A percentile compares a stretch with the other conserved stretches of the same genome.
These are phyloP conservation scores for Pichia sp. DNA, from an alignment of 1,139 yeast species.

Conservation along the genomic window DNA sequence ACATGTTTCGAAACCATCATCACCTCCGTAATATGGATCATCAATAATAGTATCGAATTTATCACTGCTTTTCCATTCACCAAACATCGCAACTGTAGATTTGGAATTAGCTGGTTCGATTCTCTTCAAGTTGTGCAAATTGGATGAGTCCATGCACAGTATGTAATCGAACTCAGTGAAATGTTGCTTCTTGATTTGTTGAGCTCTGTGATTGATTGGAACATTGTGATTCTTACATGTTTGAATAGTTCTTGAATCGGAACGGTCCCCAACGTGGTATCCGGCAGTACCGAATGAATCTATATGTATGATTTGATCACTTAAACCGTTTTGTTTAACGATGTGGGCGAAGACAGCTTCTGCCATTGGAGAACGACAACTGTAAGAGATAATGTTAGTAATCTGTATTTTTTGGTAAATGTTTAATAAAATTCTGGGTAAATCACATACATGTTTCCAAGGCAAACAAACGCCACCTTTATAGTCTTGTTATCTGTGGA, in stretches of 20 bases:
- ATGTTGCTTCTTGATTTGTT: slow-evolving; percentile 59
- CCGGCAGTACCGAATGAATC: slow-evolving; percentile 92
- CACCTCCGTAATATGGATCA: slow-evolving; percentile 93
- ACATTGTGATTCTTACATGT: slow-evolving; percentile 74
- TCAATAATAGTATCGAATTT: slow-evolving; percentile 59
- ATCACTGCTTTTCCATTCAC: slow-evolving; percentile 64
- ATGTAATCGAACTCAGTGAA: slow-evolving; percentile 76
- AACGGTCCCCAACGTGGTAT: slow-evolving; percentile 78
- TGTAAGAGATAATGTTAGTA: slow-evolving; percentile 24
- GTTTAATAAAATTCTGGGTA: not conserved
- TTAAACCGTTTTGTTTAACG: slow-evolving; percentile 48
- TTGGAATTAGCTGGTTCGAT: slow-evolving; percentile 55
- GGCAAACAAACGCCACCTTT: slow-evolving; percentile 80
- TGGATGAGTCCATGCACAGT: slow-evolving; percentile 80
- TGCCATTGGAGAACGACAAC: slow-evolving; percentile 98
- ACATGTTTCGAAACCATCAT: slow-evolving; percentile 75
- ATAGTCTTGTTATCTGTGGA: slow-evolving; percentile 8
- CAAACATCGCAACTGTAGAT: slow-evolving; percentile 63
- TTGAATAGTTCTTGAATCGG: slow-evolving; percentile 70
- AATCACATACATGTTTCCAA: slow-evolving; percentile 82
- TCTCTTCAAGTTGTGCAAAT: slow-evolving; percentile 56
- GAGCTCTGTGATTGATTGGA: slow-evolving; percentile 73
- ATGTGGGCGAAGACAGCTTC: slow-evolving; percentile 81
- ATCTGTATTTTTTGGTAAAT: not conserved
- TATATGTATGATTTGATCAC: slow-evolving; percentile 45